Evolutionary conservation across 75 land plant species (phyloP).

Genomic region (Picea sitchensis): DNA sequence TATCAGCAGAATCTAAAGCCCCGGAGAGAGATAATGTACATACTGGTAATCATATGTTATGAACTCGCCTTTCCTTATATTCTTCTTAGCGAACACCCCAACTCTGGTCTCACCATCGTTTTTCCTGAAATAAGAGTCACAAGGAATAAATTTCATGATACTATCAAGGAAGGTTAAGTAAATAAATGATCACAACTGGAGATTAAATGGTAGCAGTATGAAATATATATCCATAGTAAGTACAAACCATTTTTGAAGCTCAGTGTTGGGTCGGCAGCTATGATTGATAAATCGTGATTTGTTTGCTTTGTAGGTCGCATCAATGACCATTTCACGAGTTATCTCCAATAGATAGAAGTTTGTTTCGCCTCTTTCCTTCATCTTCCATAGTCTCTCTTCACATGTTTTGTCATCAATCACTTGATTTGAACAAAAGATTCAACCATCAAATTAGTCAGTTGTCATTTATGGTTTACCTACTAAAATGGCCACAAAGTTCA

Average conservation of each 20-base stretch:
- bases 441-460: slow-evolving; percentile 8
- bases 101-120: slow-evolving; percentile 88
- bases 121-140: slow-evolving; percentile 38
- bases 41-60: slow-evolving; percentile 94
- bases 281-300: slow-evolving; percentile 89
- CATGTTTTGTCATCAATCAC: slow-evolving; percentile 97
- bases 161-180: not conserved
- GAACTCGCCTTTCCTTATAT: slow-evolving; percentile 67
- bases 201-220: not conserved
- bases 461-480: not conserved
- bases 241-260: slow-evolving; percentile 89
- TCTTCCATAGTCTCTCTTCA: slow-evolving; percentile 95
- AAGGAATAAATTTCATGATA: slow-evolving; percentile 2
- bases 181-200: not conserved
- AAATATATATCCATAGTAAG: not conserved
- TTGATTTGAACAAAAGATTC: slow-evolving; percentile 20
- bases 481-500: not conserved
- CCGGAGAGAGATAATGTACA: slow-evolving; percentile 18
- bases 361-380: slow-evolving; percentile 86
- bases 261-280: slow-evolving; percentile 88
- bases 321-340: slow-evolving; percentile 90
- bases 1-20: not conserved
- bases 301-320: slow-evolving; percentile 94
- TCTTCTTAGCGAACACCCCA: slow-evolving; percentile 83
- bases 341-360: slow-evolving; percentile 92